phyloP scores from a whole-genome alignment of 305 asterid genomes.

The Solanum chacoense region DNA sequence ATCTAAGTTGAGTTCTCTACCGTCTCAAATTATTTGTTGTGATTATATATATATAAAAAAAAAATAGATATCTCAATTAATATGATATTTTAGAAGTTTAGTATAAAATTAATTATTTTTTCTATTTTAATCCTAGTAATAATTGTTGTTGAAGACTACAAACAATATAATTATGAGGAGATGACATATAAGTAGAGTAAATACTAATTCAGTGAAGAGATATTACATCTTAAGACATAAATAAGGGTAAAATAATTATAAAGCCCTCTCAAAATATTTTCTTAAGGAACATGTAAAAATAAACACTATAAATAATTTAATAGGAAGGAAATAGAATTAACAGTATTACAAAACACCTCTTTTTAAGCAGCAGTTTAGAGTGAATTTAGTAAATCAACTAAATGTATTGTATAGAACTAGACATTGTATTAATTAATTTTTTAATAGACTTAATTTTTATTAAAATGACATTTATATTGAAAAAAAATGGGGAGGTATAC shows the following conservation, averaged over 20 bases:
- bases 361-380: neutral
- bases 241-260: neutral
- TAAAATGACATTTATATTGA: neutral
- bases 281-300: neutral
- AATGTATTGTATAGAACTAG: neutral
- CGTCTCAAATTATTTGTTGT: neutral
- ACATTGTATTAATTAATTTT: neutral
- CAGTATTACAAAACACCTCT: neutral
- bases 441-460: neutral
- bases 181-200: neutral
- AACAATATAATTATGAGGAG: neutral
- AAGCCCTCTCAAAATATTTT: neutral
- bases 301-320: neutral
- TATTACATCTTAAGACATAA: neutral
- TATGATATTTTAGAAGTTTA: neutral
- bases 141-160: neutral
- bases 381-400: neutral
- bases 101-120: neutral
- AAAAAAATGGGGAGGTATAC: neutral
- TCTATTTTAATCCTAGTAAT: neutral
- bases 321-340: neutral
- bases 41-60: neutral
- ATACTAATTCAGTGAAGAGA: neutral
- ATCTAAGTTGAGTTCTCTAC: neutral
- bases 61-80: neutral